Base-by-base conservation (phyloP, 2,329 filamentous ascomycete genomes). In the Colletotrichum lupini region DNA sequence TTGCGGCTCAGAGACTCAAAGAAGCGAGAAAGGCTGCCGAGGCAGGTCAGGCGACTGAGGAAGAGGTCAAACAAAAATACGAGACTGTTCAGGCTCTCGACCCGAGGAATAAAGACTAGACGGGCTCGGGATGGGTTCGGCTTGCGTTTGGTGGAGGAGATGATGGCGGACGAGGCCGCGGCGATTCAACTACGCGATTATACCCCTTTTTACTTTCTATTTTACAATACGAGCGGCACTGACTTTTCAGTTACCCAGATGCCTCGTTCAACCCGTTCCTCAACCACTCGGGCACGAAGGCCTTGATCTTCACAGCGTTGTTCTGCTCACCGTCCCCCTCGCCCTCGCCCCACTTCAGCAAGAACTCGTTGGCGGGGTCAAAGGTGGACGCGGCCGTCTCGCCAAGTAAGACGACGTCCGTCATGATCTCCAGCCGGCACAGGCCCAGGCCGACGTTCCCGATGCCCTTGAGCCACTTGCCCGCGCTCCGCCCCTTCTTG, bases 401-500 rank as follows among this genome's bases (percentile, higher is more conserved):
- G 5, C 91, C 93, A 2, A 93, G 93, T 67, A 97, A 84, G 42
- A 86, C 86, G 60, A 97, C 85, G 79, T 95, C 93, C 5, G 94
- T 97, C 95, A 98, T 98, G 80, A 92, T 92, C 84, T 97, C 95
- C 77, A 98, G 83, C 30, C 96, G 91, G 80, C 96, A 98, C 76
- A 98, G 84, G 2, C 92, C 96, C 65, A 99, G 86, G 1, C 97
- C 97, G 35, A 98, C 84, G 80, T 98, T 97, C 1, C 95, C 96
- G 16, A 96, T 86, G 0, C 94, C 93, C 37, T 85, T 86, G 65
- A 98, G 86, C 85, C 94, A 95, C 80, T 94, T 97, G 56, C 96
- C 97, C 0, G 93, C 92, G 74, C 91, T 92, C 77, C 95, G 91
- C 79, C 92, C 88, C 81, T 86, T 87, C 83, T 88, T 89, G 76